phyloP scores from a whole-genome alignment of 2,329 filamentous ascomycete genomes.

The Colletotrichum gloeosporioides region DNA sequence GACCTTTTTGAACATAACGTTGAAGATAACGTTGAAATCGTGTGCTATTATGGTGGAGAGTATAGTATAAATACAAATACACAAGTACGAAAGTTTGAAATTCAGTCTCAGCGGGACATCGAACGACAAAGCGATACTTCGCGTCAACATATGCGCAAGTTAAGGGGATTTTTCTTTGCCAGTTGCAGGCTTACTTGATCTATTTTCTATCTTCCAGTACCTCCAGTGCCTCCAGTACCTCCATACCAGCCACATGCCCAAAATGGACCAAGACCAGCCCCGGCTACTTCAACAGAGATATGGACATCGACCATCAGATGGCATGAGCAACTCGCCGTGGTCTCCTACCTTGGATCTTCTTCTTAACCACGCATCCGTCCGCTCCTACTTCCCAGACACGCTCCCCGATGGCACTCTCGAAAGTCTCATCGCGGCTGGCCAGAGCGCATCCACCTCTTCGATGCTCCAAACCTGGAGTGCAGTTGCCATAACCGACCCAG shows the following conservation, averaged over 20 bases:
- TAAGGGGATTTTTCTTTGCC: rapidly evolving
- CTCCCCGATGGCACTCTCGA: constrained; percentile 31
- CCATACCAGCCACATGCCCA: too few species aligned
- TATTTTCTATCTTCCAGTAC: not conserved
- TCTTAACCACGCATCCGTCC: constrained; percentile 33
- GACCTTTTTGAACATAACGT: not conserved
- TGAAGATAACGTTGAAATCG: too few species aligned
- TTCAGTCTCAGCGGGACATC: rapidly evolving
- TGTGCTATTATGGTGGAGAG: too few species aligned
- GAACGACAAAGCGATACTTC: too few species aligned
- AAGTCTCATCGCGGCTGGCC: constrained; percentile 33
- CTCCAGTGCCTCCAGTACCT: too few species aligned
- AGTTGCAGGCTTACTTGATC: too few species aligned
- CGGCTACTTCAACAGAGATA: not conserved
- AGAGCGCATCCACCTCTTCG: constrained; percentile 38
- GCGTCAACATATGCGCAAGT: rapidly evolving
- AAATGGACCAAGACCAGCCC: not conserved
- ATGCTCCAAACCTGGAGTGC: constrained; percentile 40
- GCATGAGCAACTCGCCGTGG: not conserved
- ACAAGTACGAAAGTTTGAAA: not conserved
- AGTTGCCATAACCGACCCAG: constrained; percentile 30
- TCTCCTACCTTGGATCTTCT: constrained; percentile 1
- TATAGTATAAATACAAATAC: not conserved
- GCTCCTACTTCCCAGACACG: constrained; percentile 28
- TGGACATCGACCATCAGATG: not conserved